phyloP scores from a whole-genome alignment of 257 asterid genomes.

The Ajuga chamaepitys region DNA sequence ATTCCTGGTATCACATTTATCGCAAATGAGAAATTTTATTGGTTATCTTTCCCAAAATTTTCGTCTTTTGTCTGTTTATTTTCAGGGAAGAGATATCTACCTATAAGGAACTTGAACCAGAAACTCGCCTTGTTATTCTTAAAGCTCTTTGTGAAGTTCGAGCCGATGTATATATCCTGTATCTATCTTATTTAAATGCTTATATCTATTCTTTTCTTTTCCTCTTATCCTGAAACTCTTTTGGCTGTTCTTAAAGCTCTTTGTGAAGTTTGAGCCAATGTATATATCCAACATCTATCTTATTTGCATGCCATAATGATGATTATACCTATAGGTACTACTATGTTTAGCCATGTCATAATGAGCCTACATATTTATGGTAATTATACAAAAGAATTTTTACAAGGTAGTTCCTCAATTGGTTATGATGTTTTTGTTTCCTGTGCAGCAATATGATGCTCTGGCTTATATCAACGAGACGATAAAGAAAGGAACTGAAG shows the following conservation, averaged over 20 bases:
- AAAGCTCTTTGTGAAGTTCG: conserved; percentile 93
- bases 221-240: not conserved
- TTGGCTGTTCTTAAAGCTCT: not conserved
- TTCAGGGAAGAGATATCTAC: conserved; percentile 64
- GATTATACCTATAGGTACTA: not conserved
- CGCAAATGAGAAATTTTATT: not conserved
- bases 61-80: conserved; percentile 9
- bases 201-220: not conserved
- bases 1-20: conserved; percentile 4
- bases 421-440: conserved; percentile 9
- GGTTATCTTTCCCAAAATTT: not conserved
- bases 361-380: not conserved
- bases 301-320: not conserved
- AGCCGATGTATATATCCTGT: conserved; percentile 53
- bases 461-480: conserved; percentile 47
- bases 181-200: conserved; percentile 8
- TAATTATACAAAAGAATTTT: not conserved
- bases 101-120: conserved; percentile 73
- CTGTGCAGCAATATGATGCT: conserved; percentile 66
- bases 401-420: not conserved
- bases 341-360: not conserved
- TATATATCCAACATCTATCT: no score
- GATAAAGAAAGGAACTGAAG: conserved; percentile 37
- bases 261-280: no score
- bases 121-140: conserved; percentile 56